A percentile compares a stretch with the other conserved stretches of the same genome.
Conservation (phyloP, 257 asterid genomes). For the Solanum gandarillasii region DNA sequence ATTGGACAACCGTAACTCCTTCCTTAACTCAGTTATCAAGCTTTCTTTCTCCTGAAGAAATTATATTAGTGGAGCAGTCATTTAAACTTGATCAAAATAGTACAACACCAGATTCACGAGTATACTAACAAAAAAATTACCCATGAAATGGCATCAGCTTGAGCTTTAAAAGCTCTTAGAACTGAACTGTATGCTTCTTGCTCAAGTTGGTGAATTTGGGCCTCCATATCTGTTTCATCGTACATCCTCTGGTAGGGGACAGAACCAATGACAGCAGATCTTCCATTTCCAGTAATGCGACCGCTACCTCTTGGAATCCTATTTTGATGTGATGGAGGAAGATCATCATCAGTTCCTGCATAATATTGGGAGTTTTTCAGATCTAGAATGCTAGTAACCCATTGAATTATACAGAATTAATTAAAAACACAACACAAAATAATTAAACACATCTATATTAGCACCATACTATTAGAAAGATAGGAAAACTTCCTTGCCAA, state of each 20-base stretch:
- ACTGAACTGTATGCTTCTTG: conserved; percentile 88
- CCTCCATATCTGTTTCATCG: conserved; percentile 64
- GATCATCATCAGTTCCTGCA: conserved; percentile 94
- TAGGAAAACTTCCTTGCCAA: background rate
- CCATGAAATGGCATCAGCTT: conserved; percentile 90
- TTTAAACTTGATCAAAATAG: conserved; percentile 18
- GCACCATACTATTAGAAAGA: background rate
- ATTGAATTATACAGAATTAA: background rate
- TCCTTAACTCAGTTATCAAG: conserved; percentile 83
- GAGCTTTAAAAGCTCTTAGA: conserved; percentile 92
- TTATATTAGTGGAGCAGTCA: conserved; percentile 16
- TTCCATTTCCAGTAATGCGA: conserved; percentile 72
- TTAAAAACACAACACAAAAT: background rate
- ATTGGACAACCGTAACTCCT: conserved; percentile 79
- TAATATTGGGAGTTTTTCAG: background rate
- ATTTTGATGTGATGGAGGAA: conserved; percentile 89
- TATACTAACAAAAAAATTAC: conserved; percentile 25
- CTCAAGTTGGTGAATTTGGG: conserved; percentile 84
- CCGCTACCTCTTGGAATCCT: conserved; percentile 87
- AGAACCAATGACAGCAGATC: conserved; percentile 53
- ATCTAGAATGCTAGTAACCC: background rate
- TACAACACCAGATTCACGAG: conserved; percentile 13
- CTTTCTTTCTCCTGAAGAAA: conserved; percentile 84
- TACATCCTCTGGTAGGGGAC: conserved; percentile 41
- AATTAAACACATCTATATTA: background rate